Percentiles rank a stretch among this genome's conserved stretches.
phyloP scores from a whole-genome alignment of 495 filamentous ascomycete species.

The Aspergillus egyptiacus region DNA sequence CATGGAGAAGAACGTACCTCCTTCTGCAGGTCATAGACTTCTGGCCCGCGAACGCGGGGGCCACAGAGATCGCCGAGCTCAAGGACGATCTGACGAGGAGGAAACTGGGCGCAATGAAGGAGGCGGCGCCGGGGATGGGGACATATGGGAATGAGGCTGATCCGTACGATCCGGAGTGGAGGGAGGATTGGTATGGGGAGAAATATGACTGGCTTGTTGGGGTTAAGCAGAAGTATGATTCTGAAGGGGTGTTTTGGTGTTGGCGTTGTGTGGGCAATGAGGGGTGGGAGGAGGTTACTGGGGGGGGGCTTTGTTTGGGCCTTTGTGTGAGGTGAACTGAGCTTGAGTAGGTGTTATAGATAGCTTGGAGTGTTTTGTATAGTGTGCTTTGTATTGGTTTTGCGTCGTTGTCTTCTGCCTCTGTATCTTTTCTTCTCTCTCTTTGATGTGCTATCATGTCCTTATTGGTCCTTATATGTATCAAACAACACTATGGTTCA shows the following conservation, averaged over 20 bases:
- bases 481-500: too few relatives aligned
- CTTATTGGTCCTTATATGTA: too few relatives aligned
- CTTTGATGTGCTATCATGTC: too few relatives aligned
- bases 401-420: too few relatives aligned
- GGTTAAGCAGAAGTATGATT: constrained; percentile 45
- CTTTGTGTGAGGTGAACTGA: background rate
- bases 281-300: background rate
- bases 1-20: constrained; percentile 34
- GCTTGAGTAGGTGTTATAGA: background rate
- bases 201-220: constrained; percentile 34
- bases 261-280: constrained; percentile 43
- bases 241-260: constrained; percentile 37
- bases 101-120: constrained; percentile 37
- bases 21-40: constrained; percentile 27
- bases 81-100: constrained; percentile 41
- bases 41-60: constrained; percentile 26
- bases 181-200: constrained; percentile 35
- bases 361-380: too few relatives aligned
- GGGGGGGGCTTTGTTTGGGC: background rate
- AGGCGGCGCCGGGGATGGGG: constrained; percentile 15
- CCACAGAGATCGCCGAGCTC: constrained; percentile 32
- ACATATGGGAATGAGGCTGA: constrained; percentile 41
- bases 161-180: constrained; percentile 21
- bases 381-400: too few relatives aligned
- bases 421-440: too few relatives aligned